Evolutionary conservation across 495 filamentous ascomycete genomes (phyloP).

Genomic region (Aspergillus wentii): DNA sequence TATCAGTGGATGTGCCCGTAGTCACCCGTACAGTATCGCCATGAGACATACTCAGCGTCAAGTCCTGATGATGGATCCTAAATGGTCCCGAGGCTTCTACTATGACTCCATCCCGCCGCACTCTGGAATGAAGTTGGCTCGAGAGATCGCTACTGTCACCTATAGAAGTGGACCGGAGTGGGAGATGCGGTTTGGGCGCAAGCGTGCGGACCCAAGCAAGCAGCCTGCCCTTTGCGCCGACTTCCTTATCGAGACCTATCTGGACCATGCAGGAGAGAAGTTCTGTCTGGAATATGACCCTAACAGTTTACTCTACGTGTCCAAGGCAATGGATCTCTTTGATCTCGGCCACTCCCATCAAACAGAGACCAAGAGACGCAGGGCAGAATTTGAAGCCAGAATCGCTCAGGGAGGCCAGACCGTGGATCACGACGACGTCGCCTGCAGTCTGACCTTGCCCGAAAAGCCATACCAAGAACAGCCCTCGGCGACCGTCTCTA

Average conservation of each 20-base stretch:
- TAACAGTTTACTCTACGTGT: constrained; percentile 94
- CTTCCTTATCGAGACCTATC: constrained; percentile 96
- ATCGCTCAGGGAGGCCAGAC: constrained; percentile 32
- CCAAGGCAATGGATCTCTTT: constrained; percentile 98
- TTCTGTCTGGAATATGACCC: constrained; percentile 98
- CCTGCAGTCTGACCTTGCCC: constrained; percentile 83
- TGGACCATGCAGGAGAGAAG: constrained; percentile 98
- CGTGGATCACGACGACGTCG: constrained; percentile 25
- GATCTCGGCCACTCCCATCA: constrained; percentile 75
- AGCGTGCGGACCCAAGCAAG: constrained; percentile 77
- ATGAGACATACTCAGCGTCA: constrained; percentile 99
- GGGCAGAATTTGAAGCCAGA: constrained; percentile 46
- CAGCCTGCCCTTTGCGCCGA: constrained; percentile 93
- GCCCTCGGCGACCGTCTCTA: constrained; percentile 37
- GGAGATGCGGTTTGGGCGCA: constrained; percentile 89
- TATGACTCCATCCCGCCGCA: constrained; percentile 88
- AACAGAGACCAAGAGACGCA: constrained; percentile 37
- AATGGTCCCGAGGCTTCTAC: constrained; percentile 97
- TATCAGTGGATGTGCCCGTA: constrained; percentile 90
- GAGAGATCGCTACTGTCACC: constrained; percentile 96
- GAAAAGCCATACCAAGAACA: constrained; percentile 81
- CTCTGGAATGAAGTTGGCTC: constrained; percentile 93
- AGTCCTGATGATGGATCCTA: constrained; percentile 97
- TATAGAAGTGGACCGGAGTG: constrained; percentile 97
- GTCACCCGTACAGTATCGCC: constrained; percentile 96